Conservation (phyloP, 352 stramenopile genomes). For the Poterioochromonas sp. region DNA sequence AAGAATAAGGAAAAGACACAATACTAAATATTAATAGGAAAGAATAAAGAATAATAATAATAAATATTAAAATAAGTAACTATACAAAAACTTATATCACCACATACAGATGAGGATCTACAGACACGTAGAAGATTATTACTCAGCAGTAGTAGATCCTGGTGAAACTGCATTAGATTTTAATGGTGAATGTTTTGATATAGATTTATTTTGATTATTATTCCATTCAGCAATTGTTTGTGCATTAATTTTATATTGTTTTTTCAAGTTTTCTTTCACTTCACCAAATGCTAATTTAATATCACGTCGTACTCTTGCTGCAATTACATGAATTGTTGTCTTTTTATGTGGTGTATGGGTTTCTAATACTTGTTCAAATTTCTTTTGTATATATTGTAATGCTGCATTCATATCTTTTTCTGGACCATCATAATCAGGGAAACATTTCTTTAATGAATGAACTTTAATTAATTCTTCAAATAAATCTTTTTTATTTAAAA, state of each 20-base stretch:
- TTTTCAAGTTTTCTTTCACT: constrained; percentile 8
- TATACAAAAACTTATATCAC: too few relatives aligned
- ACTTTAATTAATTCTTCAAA: constrained; percentile 91
- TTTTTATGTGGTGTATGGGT: constrained; percentile 40
- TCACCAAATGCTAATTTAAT: constrained; percentile 41
- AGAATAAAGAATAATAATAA: too few relatives aligned
- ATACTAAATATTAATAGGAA: too few relatives aligned
- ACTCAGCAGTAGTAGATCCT: too few relatives aligned
- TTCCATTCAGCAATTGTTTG: not conserved
- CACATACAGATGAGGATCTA: too few relatives aligned
- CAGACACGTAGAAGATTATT: too few relatives aligned
- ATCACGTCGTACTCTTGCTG: constrained; percentile 44
- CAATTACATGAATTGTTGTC: constrained; percentile 40
- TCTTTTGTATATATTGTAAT: constrained; percentile 45
- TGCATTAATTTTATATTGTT: not conserved
- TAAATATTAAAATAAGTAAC: too few relatives aligned
- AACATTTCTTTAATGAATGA: constrained; percentile 69
- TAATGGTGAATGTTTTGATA: too few relatives aligned
- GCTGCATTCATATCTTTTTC: constrained; percentile 48
- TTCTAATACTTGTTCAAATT: constrained; percentile 45
- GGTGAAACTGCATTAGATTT: too few relatives aligned
- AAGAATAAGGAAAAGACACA: too few relatives aligned
- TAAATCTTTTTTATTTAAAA: constrained; percentile 93
- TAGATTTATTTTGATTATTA: not conserved
- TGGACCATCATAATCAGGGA: constrained; percentile 52